Conservation (phyloP, 2,329 filamentous ascomycete species). For the Ophiostoma sp. region DNA sequence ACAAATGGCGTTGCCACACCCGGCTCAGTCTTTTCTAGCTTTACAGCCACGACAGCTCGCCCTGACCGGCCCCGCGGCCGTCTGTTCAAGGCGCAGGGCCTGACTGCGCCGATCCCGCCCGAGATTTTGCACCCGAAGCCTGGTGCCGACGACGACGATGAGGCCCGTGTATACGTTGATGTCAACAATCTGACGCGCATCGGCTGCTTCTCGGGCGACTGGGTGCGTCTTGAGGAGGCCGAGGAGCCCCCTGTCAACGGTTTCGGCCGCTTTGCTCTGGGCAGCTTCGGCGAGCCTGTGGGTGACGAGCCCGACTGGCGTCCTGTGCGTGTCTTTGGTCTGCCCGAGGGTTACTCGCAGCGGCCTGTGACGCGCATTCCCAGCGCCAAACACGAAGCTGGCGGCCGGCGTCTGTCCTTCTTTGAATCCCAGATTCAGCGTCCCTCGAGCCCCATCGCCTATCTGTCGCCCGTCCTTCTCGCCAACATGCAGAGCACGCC, state of each 20-base stretch:
- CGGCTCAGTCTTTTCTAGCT: constrained; percentile 84
- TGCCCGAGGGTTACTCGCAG: constrained; percentile 72
- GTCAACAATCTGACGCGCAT: constrained; percentile 82
- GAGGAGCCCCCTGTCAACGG: constrained; percentile 70
- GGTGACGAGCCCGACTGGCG: constrained; percentile 69
- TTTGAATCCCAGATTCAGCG: constrained; percentile 68
- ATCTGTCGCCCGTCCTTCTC: constrained; percentile 82
- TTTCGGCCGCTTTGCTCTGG: constrained; percentile 66
- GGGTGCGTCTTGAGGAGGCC: constrained; percentile 81
- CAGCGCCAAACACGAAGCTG: constrained; percentile 52
- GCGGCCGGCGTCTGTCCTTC: constrained; percentile 57
- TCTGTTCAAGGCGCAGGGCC: constrained; percentile 78
- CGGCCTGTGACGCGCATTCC: constrained; percentile 62
- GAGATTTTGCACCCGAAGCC: constrained; percentile 86
- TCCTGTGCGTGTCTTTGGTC: constrained; percentile 82
- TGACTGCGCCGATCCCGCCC: constrained; percentile 69
- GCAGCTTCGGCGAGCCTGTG: constrained; percentile 61
- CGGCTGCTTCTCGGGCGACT: constrained; percentile 96
- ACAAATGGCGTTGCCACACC: constrained; percentile 77
- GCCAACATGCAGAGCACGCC: constrained; percentile 79
- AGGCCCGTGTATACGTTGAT: constrained; percentile 87
- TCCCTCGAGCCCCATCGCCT: constrained; percentile 60
- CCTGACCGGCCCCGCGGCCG: constrained; percentile 72
- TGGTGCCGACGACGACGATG: constrained; percentile 74
- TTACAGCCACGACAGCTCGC: constrained; percentile 79